Percentiles rank a stretch among this genome's conserved stretches.
phyloP scores from a whole-genome alignment of 2,329 filamentous ascomycete genomes.

The Penicillium olsonii region DNA sequence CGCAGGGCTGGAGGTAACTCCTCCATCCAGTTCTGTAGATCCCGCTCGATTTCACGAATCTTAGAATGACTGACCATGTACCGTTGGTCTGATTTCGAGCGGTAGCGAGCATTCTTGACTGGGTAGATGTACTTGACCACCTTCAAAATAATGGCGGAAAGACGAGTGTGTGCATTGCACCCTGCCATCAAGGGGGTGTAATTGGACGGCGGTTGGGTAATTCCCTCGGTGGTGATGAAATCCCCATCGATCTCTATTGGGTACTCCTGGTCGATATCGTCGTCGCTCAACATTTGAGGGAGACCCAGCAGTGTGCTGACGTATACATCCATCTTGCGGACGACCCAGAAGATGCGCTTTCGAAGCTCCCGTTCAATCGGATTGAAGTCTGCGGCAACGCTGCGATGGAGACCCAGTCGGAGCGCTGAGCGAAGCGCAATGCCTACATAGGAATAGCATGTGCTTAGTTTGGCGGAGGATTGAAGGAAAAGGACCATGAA shows the following conservation, averaged over 20 bases:
- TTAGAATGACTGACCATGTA: conserved; percentile 66
- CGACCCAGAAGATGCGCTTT: conserved; percentile 62
- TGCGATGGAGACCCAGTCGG: conserved; percentile 75
- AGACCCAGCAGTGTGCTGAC: conserved; percentile 52
- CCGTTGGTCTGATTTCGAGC: conserved; percentile 52
- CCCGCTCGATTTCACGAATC: conserved; percentile 65
- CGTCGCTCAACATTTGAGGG: conserved; percentile 51
- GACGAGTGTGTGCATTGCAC: conserved; percentile 60
- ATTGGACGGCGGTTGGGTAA: conserved; percentile 56
- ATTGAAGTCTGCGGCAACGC: conserved; percentile 67
- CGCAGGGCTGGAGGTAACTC: conserved; percentile 73
- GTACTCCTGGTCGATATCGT: conserved; percentile 54
- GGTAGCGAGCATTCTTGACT: conserved; percentile 53
- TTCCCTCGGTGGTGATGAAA: conserved; percentile 48
- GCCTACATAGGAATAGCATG: conserved; percentile 78
- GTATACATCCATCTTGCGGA: conserved; percentile 54
- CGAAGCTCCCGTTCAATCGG: conserved; percentile 72
- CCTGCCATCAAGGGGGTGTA: conserved; percentile 60
- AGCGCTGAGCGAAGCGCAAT: conserved; percentile 75
- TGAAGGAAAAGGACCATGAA: conserved; percentile 83
- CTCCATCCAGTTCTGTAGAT: conserved; percentile 65
- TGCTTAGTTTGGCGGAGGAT: conserved; percentile 74
- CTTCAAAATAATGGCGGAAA: conserved; percentile 61
- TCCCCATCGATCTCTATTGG: conserved; percentile 50
- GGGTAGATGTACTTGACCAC: conserved; percentile 67